Evolutionary conservation across 805 yeast genomes (phyloP), one percentile per base, ranked within the genome.

Genomic region (Saccharomycopsis fermentans): DNA sequence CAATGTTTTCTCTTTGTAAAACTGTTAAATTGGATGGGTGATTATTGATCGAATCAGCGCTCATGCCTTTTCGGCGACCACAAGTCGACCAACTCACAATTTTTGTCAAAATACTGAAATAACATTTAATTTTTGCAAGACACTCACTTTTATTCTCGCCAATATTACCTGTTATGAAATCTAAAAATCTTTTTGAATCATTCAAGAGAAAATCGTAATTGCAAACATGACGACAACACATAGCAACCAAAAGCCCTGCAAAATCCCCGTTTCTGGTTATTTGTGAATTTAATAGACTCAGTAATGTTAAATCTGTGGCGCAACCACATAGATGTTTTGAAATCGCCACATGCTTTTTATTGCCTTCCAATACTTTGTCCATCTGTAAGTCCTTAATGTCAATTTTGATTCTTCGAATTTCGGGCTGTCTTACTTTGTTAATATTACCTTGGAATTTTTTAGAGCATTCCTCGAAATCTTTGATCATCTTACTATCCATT

Each of bases 291-390:
- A 76, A 61, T 2, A 90, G 68, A 70, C 90, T 85, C 63, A 82
- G 76, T 27, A 91, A 70, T 0, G 97, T 86, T 55, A 90, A 73
- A 68, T 90, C 97, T 0, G 97, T 91, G 1, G 97, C 97, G 2
- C 87, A 95, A 4, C 97, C 97, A 71, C 97, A 90, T 37, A 91
- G 71, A 71, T 90, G 97, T 69, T 90, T 90, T 4, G 96, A 90
- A 2, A 90, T 81, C 1, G 84, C 89, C 8, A 86, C 84, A 43
- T 76, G 67, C 2, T 40, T 21, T 35, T 3, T 19, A 32, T 27
- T 29, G 1, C 63, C 65, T 21, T 67, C 65, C 1, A 82, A 60
- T 17, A 82, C 74, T 24, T 73, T 67, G 55, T 77, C 81, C 6
- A 88, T 69, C 48, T 75, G 67, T 39, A 90, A 68, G 65, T 90